These are phyloP conservation scores for Suillus brevipes DNA, from an alignment of 768 basidiomycete genomes.

Conservation along the genomic window DNA sequence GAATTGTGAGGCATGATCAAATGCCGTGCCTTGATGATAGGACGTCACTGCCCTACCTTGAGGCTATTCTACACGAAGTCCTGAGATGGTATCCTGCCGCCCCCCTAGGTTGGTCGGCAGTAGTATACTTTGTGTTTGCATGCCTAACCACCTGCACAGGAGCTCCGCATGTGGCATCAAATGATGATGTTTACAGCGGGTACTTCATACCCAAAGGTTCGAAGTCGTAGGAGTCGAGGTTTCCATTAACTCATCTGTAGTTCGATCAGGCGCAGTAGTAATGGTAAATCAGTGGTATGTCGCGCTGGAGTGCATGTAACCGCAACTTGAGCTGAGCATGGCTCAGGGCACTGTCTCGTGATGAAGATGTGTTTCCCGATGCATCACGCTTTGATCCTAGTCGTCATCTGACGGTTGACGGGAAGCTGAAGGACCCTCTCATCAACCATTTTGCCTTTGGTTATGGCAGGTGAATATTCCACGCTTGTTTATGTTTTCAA, in stretches of 20 bases:
- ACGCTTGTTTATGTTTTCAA: background rate
- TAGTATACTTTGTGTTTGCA: background rate
- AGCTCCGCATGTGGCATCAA: slow-evolving; percentile 27
- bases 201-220: slow-evolving; percentile 53
- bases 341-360: slow-evolving; percentile 5
- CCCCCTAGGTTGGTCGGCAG: slow-evolving; percentile 20
- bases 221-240: slow-evolving; percentile 10
- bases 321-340: background rate
- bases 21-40: slow-evolving; percentile 19
- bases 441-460: background rate
- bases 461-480: background rate
- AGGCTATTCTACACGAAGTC: slow-evolving; percentile 22
- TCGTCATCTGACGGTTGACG: background rate
- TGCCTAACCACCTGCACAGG: slow-evolving; percentile 6
- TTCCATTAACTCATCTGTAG: background rate
- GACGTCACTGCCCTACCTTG: slow-evolving; percentile 24
- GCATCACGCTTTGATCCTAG: slow-evolving; percentile 5
- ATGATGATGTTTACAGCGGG: slow-evolving; percentile 40
- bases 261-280: background rate
- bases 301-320: no score
- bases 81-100: slow-evolving; percentile 26
- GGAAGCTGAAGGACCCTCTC: background rate
- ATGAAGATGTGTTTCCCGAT: background rate
- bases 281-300: slow-evolving; percentile 3
- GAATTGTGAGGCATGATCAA: slow-evolving; percentile 11